Evolutionary conservation across 495 filamentous ascomycete genomes (phyloP).

Genomic region (Neurospora sp.): DNA sequence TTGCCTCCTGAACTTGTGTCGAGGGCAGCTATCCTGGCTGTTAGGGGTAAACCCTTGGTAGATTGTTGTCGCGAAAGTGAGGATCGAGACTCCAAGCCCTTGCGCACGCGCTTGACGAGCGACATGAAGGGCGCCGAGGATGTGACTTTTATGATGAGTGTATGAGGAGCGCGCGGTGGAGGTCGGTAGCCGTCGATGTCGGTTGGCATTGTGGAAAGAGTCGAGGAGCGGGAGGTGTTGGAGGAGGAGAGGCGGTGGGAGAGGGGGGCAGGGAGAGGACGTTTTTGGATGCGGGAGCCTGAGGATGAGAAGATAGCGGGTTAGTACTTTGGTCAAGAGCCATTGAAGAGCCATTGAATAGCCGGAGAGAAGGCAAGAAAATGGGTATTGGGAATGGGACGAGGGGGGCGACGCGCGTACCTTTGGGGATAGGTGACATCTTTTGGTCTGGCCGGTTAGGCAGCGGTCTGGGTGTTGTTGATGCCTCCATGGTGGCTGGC

Average conservation of each 20-base stretch:
- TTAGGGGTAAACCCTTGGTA: constrained; percentile 26
- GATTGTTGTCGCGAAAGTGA: constrained; percentile 46
- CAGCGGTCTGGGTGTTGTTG: constrained; percentile 1
- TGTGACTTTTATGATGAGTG: constrained; percentile 63
- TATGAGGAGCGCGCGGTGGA: constrained; percentile 42
- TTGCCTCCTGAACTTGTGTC: constrained; percentile 8
- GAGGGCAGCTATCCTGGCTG: constrained; percentile 32
- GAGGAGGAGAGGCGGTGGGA: neutral
- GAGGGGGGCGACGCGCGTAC: constrained; percentile 15
- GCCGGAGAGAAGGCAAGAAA: too few relatives aligned
- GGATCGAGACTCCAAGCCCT: constrained; percentile 58
- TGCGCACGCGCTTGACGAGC: constrained; percentile 69
- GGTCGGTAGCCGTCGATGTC: constrained; percentile 58
- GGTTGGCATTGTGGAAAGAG: constrained; percentile 33
- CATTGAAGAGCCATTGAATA: too few relatives aligned
- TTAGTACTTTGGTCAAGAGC: neutral
- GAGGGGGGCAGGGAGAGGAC: constrained; percentile 12
- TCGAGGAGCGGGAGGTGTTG: constrained; percentile 32
- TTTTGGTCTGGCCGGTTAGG: constrained; percentile 26
- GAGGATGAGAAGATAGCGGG: neutral
- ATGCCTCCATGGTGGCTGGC: neutral
- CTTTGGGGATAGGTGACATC: constrained; percentile 36
- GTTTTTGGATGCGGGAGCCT: constrained; percentile 22
- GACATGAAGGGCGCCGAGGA: constrained; percentile 66
- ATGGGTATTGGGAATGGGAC: neutral